Evolutionary conservation across 352 stramenopile species (phyloP), one percentile per base, ranked within the genome.

Genomic region (Phytophthora pini): DNA sequence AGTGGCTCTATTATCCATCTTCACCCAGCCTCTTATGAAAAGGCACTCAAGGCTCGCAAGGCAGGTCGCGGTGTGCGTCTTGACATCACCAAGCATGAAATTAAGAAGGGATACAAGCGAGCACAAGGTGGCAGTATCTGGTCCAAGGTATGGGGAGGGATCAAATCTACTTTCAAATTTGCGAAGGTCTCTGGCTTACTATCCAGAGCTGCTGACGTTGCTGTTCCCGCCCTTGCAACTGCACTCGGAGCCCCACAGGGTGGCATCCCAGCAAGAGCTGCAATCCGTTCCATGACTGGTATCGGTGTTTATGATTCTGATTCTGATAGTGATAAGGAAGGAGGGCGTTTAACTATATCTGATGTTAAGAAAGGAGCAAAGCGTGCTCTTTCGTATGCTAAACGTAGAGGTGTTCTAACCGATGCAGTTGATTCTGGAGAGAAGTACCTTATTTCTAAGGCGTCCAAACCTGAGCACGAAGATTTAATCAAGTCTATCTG

Each of bases 341-440:
- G 56, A 4, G 50, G 46, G 4, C 38, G 48, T n/a, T 0, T 57
- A 1, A 15, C 48, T 0, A 5, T 65, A 4, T 2, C 47, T 0
- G 48, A 65, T 51, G 59, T 61, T 27, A 61, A 68, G 15, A 67
- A 61, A n/a, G n/a, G n/a, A n/a, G n/a, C n/a, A n/a, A n/a, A n/a
- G n/a, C n/a, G n/a, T n/a, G n/a, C n/a, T n/a, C n/a, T n/a, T n/a
- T n/a, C n/a, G n/a, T n/a, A n/a, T n/a, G n/a, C n/a, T n/a, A n/a
- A n/a, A n/a, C 38, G 41, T 11, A 70, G 56, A n/a, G 61, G 60
- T 0, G 0, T 64, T 22, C 20, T 70, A 4, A 59, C 61, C 1
- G 61, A 65, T 40, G 46, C 3, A 27, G 54, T 64, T 3, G 61
- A 64, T 49, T 10, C 44, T 10, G 32, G 26, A 0, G 52, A 68